phyloP scores from a whole-genome alignment of 441 rosid genomes.

The Heliophila coronopifolia region DNA sequence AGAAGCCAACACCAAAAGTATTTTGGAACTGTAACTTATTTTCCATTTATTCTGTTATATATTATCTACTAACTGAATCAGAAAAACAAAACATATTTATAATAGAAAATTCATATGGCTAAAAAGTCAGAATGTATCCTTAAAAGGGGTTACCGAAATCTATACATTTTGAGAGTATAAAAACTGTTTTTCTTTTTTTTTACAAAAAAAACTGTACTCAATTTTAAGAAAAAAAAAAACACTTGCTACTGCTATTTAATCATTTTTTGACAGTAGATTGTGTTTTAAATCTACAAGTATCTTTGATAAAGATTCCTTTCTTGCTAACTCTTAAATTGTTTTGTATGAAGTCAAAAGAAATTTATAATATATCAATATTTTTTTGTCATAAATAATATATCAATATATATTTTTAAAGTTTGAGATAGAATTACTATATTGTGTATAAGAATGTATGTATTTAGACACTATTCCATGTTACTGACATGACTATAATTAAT shows the following conservation, averaged over 20 bases:
- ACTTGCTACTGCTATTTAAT: too few relatives aligned
- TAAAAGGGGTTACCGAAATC: neutral
- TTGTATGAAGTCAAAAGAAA: slow-evolving; percentile 7
- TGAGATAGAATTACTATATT: slow-evolving; percentile 1
- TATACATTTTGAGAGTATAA: neutral
- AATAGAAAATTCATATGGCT: neutral
- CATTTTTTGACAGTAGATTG: too few relatives aligned
- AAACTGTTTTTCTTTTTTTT: neutral
- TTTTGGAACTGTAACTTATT: neutral
- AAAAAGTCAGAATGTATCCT: neutral
- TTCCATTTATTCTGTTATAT: slow-evolving; percentile 6
- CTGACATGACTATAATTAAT: slow-evolving; percentile 37
- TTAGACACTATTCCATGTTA: slow-evolving; percentile 48
- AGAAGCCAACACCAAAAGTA: neutral
- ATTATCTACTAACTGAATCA: neutral
- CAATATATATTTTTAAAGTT: neutral
- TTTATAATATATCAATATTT: neutral
- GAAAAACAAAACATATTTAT: neutral
- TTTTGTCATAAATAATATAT: too few relatives aligned
- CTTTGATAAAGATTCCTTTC: slow-evolving; percentile 55
- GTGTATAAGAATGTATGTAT: slow-evolving; percentile 32
- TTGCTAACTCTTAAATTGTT: slow-evolving; percentile 32
- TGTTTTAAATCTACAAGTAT: too few relatives aligned
- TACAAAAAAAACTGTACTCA: too few relatives aligned
- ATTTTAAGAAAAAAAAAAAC: too few relatives aligned